A percentile compares a stretch with the other conserved stretches of the same genome.
Conservation (phyloP, 83 land plant genomes). For the Picea mariana region DNA sequence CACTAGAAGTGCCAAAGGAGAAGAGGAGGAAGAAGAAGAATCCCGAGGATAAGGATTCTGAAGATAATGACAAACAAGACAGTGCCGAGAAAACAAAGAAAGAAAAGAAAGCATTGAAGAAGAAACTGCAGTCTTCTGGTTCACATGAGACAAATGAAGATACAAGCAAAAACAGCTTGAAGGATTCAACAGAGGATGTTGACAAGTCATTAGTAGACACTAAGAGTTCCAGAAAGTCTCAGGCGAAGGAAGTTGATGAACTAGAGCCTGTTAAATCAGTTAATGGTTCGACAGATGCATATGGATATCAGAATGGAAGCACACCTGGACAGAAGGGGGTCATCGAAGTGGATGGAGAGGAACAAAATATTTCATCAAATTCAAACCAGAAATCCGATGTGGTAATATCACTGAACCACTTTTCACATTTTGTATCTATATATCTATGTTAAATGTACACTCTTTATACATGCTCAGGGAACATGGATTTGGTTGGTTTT, state of each 20-base stretch:
- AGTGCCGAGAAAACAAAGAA: neutral
- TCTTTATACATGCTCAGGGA: neutral
- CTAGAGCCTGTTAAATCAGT: too few species aligned
- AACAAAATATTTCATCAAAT: neutral
- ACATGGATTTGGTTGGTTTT: neutral
- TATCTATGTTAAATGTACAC: neutral
- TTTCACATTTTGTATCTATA: neutral
- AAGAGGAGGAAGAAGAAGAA: constrained; percentile 2
- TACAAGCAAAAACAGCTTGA: neutral
- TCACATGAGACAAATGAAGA: constrained; percentile 3
- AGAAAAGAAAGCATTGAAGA: neutral
- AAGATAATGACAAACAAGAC: neutral
- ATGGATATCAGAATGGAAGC: neutral
- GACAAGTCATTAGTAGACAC: neutral
- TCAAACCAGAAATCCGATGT: constrained; percentile 3
- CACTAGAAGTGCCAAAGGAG: neutral
- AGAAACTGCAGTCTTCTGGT: neutral
- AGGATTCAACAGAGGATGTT: neutral
- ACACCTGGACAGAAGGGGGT: constrained; percentile 11
- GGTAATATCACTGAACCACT: neutral
- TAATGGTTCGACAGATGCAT: too few species aligned
- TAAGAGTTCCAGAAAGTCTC: too few species aligned
- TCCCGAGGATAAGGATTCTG: neutral
- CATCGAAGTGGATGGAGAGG: neutral
- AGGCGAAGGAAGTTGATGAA: too few species aligned